Evolutionary conservation across 805 yeast species (phyloP).

Genomic region (Metschnikowia gelsemii): DNA sequence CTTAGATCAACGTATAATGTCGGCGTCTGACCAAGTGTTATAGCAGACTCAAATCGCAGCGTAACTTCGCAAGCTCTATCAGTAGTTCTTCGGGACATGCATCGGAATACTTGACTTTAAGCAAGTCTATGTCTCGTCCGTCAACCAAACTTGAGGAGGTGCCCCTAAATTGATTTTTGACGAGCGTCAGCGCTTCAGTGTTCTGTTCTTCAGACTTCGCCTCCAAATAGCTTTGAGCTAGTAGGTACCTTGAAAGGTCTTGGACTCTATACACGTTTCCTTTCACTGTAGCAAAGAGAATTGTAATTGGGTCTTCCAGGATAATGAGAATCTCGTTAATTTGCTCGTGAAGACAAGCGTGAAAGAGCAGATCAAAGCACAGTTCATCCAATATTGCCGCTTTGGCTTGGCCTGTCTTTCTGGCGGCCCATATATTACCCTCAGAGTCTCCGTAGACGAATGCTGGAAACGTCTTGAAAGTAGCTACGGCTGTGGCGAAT

Average conservation of each 20-base stretch:
- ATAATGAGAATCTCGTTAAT: constrained; percentile 25
- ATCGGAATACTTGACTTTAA: not conserved
- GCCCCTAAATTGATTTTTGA: not conserved
- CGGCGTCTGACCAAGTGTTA: not conserved
- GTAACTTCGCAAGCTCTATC: constrained; percentile 3
- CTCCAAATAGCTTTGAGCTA: not conserved
- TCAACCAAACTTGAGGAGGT: constrained; percentile 2
- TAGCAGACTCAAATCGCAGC: not conserved
- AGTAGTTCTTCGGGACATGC: not conserved
- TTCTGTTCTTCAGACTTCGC: not conserved
- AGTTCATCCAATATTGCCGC: not conserved
- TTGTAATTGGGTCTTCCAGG: constrained; percentile 10
- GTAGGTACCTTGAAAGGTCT: constrained; percentile 1
- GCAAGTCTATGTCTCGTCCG: not conserved
- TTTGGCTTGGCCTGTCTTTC: not conserved
- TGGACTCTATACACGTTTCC: constrained; percentile 15
- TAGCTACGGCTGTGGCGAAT: constrained; percentile 20
- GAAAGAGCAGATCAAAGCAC: constrained; percentile 13
- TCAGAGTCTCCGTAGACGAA: constrained; percentile 28
- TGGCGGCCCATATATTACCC: constrained; percentile 27
- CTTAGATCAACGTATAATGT: too few relatives aligned
- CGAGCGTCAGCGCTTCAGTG: not conserved
- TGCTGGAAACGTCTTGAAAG: constrained; percentile 1
- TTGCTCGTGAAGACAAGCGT: constrained; percentile 30
- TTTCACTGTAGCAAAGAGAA: constrained; percentile 15